phyloP scores from a whole-genome alignment of 495 filamentous ascomycete genomes.

The Schizothecium vesticola region DNA sequence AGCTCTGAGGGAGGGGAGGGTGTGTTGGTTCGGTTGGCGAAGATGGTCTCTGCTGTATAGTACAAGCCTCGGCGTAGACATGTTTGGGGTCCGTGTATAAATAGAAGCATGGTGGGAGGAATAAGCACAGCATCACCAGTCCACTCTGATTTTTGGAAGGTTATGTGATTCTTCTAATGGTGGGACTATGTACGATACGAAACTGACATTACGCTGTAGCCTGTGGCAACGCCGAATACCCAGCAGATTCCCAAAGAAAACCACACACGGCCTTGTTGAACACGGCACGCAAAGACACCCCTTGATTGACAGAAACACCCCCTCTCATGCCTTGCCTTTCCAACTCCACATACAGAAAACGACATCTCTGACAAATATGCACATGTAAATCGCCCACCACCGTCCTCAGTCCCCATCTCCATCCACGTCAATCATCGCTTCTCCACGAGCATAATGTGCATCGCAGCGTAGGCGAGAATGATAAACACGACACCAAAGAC shows the following conservation, averaged over 20 bases:
- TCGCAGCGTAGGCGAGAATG: constrained; percentile 80
- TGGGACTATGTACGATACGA: background rate
- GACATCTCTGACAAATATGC: background rate
- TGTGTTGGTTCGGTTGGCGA: background rate
- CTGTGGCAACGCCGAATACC: constrained; percentile 7
- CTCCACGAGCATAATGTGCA: constrained; percentile 93
- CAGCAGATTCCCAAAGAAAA: constrained; percentile 7
- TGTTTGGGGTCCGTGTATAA: constrained; percentile 18
- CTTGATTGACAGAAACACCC: background rate
- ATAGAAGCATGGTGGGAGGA: constrained; percentile 16
- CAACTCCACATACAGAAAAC: constrained; percentile 9
- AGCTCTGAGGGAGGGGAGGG: constrained; percentile 24
- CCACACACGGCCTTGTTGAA: background rate
- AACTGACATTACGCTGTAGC: constrained; percentile 1
- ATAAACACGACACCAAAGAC: constrained; percentile 80
- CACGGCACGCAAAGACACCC: background rate
- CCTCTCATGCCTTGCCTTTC: background rate
- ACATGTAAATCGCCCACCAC: background rate
- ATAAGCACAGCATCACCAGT: background rate
- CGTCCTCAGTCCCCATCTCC: background rate
- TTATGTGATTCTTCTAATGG: background rate
- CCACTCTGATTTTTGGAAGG: background rate
- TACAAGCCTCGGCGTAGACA: background rate
- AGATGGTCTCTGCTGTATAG: background rate
- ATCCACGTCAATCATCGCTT: constrained; percentile 45